Base-by-base conservation (phyloP, 2,329 filamentous ascomycete species). In the Colletotrichum simmondsii region DNA sequence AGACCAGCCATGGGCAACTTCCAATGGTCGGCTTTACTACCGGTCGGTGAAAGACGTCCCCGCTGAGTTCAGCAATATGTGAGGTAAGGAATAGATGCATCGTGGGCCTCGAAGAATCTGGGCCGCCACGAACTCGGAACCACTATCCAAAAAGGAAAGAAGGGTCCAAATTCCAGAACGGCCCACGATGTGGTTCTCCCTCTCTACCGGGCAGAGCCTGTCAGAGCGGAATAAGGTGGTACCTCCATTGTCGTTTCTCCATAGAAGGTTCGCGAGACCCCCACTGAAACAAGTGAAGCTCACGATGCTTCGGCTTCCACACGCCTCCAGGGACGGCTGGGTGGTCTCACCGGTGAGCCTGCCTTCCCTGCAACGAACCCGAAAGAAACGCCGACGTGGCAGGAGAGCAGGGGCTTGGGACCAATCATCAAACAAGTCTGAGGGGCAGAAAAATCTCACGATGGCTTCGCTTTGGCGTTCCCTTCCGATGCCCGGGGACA, bases 381-480 rank as follows among this genome's bases (percentile, higher is more conserved):
- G 57, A 56, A 64, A 70, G 54, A 32, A 42, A 70, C 46, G 46
- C 56, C 66, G 60, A 72, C 71, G 71, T 72, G 71, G 71, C 71
- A 65, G 56, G 19, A 52, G 26, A 24, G 24, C 54, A 35, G 42
- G 54, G 61, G 22, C 54, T 54, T 49, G 53, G 54, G 60, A 61
- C 53, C 54, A 59, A 57, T 49, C 32, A 35, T 22, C 42, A 49
- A 35, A 28, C 28, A 59, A 54, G 19, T 26, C 24, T 35, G 37
- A 19, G 59, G 26, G 63, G 8, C n/a, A 26, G 56, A 35, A 22
- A 53, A 72, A 65, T 70, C 66, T 72, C 71, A 72, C 71, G 71
- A 72, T 72, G 56, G 60, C 71, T 72, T 72, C 71, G 66, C 60
- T 65, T 70, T 72, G 64, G 60, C 70, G 65, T 57, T 70, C 60